Conservation (phyloP, 2,329 filamentous ascomycete species). For the Acrocalymma vagum region DNA sequence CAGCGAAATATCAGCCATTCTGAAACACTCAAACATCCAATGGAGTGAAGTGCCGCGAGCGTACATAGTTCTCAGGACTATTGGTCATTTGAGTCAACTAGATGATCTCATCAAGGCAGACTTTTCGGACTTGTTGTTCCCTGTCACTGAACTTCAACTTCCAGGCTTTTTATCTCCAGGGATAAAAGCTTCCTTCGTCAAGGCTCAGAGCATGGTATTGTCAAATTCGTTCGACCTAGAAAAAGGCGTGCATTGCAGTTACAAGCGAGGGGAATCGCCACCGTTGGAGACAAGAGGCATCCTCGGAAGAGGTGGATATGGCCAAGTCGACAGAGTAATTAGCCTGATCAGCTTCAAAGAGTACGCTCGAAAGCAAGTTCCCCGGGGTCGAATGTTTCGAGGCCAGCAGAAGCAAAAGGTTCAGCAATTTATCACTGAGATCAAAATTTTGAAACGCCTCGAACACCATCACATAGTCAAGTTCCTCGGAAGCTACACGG, state of each 20-base stretch:
- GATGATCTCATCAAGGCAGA: conserved; percentile 29
- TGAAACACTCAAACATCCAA: conserved; percentile 7
- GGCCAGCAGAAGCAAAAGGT: too few species aligned
- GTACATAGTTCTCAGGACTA: conserved; percentile 35
- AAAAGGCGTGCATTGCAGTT: conserved; percentile 34
- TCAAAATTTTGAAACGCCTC: conserved; percentile 32
- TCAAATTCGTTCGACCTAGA: conserved; percentile 37
- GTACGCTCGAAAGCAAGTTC: conserved; percentile 33
- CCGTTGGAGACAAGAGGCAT: conserved; percentile 17
- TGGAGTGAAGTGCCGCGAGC: conserved; percentile 30
- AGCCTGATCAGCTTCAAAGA: conserved; percentile 26
- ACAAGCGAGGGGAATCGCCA: conserved; percentile 20
- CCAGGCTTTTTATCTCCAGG: conserved; percentile 14
- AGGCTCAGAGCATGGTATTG: conserved; percentile 28
- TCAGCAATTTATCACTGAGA: too few species aligned
- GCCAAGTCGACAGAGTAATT: conserved; percentile 28
- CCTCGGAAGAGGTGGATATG: conserved; percentile 26
- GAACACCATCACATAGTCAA: conserved; percentile 34
- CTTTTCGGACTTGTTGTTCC: conserved; percentile 36
- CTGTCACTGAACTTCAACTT: conserved; percentile 25
- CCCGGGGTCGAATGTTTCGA: conserved; percentile 16
- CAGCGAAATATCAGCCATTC: conserved; percentile 14
- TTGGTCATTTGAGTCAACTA: conserved; percentile 26
- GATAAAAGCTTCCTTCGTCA: conserved; percentile 21
- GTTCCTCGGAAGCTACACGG: conserved; percentile 38